Base-by-base conservation (phyloP, 164 flowering plant genomes). In the Aristolochia contorta region DNA sequence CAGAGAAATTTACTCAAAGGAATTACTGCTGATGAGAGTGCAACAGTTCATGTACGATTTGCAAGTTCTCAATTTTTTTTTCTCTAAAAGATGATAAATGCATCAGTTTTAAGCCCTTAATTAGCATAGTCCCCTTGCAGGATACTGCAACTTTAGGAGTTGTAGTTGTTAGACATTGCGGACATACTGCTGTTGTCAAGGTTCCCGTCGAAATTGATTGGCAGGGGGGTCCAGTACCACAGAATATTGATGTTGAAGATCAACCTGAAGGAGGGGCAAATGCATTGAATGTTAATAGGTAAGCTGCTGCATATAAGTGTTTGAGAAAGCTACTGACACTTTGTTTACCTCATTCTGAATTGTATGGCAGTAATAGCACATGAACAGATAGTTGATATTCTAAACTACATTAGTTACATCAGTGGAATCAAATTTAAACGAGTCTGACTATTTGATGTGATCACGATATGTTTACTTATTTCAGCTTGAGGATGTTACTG, bases 11-110 rank as follows among this genome's bases (percentile, higher is more conserved):
- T 91, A 74, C 82, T 88, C 18, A 91, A 91, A 77, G 97, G 97
- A 61, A 80, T 91, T 65, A 91, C 97, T 37, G 96, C 97, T 60
- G 96, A 91, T 75, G 97, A 91, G 75, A 91, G 89, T 75, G 86
- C 92, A 37, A 84, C 94, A 33, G 92, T 84, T 66, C 96, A 85
- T 82, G 97, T 91, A 69, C 70, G 89, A 68, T 50, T 51, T 61
- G 41, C 15, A 30, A 56, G 25, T 52, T 60, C 23, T 20, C 20
- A 20, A 57, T 65, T 65, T 25, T 43, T 19, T 49, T 16, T 18
- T 49, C 0, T 4, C 3, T 16, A 16, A 49, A 49, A 20, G 16
- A 6, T 2, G 52, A 18, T 49, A 18, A 6, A 49, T 49, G 18
- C 3, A 47, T 64, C 54, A 2, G 6, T 56, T 27, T 64, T 57